phyloP scores from a whole-genome alignment of 108 stramenopile species.

The Pseudonitzschia multistriata region DNA sequence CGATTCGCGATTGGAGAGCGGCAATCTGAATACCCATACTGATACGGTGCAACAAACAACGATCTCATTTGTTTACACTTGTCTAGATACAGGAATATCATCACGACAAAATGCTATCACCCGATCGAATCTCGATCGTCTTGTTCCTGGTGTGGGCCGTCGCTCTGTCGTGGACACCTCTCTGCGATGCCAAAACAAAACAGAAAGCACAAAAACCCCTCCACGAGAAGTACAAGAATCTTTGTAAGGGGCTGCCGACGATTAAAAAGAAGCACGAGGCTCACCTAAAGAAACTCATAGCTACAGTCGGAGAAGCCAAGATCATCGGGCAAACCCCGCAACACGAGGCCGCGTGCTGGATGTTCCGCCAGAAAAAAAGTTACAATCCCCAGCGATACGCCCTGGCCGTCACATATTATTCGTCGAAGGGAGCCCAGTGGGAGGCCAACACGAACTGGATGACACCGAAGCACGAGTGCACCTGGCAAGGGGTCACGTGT shows the following conservation, averaged over 20 bases:
- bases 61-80: no score
- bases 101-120: no score
- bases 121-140: no score
- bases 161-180: neutral
- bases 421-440: constrained; percentile 47
- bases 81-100: no score
- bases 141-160: no score
- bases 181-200: neutral
- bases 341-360: constrained; percentile 62
- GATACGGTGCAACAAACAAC: no score
- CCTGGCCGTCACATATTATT: constrained; percentile 45
- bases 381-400: constrained; percentile 44
- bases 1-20: no score
- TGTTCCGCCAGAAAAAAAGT: constrained; percentile 33
- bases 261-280: constrained; percentile 28
- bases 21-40: no score
- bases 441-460: constrained; percentile 48
- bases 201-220: neutral
- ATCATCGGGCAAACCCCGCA: constrained; percentile 31
- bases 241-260: constrained; percentile 23
- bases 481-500: constrained; percentile 62
- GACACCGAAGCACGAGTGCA: constrained; percentile 45
- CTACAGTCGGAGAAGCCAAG: constrained; percentile 16
- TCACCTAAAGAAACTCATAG: constrained; percentile 18
- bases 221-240: constrained; percentile 28